Evolutionary conservation across 495 filamentous ascomycete genomes (phyloP).

Genomic region (Apodospora peruviana): DNA sequence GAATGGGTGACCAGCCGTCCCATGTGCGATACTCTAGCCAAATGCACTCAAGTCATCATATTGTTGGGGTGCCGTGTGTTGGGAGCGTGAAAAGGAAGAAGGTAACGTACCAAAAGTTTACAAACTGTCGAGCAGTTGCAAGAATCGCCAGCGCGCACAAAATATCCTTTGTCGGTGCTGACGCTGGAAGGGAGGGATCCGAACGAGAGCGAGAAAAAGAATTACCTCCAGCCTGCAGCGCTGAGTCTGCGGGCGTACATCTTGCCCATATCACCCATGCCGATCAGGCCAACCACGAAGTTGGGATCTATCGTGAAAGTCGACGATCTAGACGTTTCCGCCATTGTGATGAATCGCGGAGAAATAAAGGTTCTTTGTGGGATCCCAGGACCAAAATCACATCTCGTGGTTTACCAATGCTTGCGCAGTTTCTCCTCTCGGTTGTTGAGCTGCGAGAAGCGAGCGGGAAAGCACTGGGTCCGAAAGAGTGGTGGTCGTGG

Average conservation of each 20-base stretch:
- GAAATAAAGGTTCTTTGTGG: no score
- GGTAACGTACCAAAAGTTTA: conserved; percentile 11
- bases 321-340: neutral
- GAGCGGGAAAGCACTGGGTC: neutral
- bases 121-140: neutral
- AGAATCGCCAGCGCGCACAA: neutral
- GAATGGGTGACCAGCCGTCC: conserved; percentile 31
- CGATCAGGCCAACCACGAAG: conserved; percentile 84
- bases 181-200: conserved; percentile 13
- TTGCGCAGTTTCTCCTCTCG: neutral
- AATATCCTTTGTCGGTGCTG: no score
- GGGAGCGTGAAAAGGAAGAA: conserved; percentile 1
- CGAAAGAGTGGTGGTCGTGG: neutral
- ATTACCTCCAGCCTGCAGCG: conserved; percentile 91
- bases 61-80: conserved; percentile 4
- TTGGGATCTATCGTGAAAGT: conserved; percentile 45
- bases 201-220: conserved; percentile 9
- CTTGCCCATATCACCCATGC: conserved; percentile 99
- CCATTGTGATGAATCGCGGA: no score
- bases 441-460: neutral
- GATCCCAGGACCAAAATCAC: no score
- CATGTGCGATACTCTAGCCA: conserved; percentile 89
- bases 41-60: conserved; percentile 99
- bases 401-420: no score
- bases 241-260: conserved; percentile 92